Evolutionary conservation across 306 rosid species (phyloP).

Genomic region (Castanospermum australe): DNA sequence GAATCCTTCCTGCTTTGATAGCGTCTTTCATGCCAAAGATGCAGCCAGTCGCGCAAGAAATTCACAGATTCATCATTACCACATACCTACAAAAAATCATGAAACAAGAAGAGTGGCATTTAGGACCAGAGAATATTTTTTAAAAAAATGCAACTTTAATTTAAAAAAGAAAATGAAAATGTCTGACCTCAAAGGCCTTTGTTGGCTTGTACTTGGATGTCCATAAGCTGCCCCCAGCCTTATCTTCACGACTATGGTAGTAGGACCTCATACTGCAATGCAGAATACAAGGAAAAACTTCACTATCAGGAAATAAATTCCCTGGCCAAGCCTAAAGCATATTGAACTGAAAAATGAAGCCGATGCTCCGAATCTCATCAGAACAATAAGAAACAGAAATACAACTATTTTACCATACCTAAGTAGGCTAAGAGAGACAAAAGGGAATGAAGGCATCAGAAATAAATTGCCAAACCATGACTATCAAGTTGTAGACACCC

Average conservation of each 20-base stretch:
- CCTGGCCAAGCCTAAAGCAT: conserved; percentile 12
- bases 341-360: conserved; percentile 1
- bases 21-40: conserved; percentile 64
- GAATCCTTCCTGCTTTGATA: conserved; percentile 42
- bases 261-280: conserved; percentile 61
- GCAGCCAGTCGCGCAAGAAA: conserved; percentile 78
- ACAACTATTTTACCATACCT: conserved; percentile 13
- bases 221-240: conserved; percentile 62
- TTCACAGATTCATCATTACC: conserved; percentile 82
- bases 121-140: not conserved
- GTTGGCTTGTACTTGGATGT: conserved; percentile 74
- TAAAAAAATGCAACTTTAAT: conserved; percentile 17
- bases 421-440: not conserved
- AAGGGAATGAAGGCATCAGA: not conserved
- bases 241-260: conserved; percentile 45
- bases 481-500: not conserved
- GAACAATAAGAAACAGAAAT: not conserved
- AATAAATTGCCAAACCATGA: conserved; percentile 16
- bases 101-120: conserved; percentile 16
- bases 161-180: not conserved
- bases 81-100: conserved; percentile 64
- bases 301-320: conserved; percentile 9
- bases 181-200: conserved; percentile 66
- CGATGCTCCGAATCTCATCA: not conserved
- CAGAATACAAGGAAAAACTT: conserved; percentile 25